These are phyloP conservation scores for Clarireedia homoeocarpa DNA, from an alignment of 2,329 filamentous ascomycete species.

Conservation along the genomic window DNA sequence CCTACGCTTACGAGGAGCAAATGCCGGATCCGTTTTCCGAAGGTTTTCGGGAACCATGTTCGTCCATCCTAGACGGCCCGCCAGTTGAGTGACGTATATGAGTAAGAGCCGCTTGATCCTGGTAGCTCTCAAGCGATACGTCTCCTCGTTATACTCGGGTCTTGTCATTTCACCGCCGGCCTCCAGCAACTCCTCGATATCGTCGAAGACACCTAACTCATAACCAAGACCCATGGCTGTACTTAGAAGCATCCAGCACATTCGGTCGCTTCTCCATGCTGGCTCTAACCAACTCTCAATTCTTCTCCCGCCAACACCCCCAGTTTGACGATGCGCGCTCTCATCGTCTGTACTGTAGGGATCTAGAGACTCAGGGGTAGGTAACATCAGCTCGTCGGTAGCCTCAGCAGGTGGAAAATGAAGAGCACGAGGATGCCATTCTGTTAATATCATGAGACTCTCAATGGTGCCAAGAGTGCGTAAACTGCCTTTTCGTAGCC, in stretches of 20 bases:
- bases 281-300: constrained; percentile 97
- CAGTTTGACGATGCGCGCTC: constrained; percentile 33
- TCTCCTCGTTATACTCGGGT: constrained; percentile 65
- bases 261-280: constrained; percentile 86
- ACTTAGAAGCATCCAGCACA: constrained; percentile 97
- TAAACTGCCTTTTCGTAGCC: constrained; percentile 68
- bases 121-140: constrained; percentile 67
- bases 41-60: constrained; percentile 78
- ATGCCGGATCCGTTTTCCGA: constrained; percentile 50
- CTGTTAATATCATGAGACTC: constrained; percentile 85
- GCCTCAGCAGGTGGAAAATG: constrained; percentile 84
- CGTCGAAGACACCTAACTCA: constrained; percentile 91
- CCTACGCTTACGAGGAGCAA: constrained; percentile 33
- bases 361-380: constrained; percentile 44
- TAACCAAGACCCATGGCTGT: constrained; percentile 85
- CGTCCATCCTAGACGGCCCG: constrained; percentile 82
- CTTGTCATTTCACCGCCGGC: constrained; percentile 50
- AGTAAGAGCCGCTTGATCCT: constrained; percentile 81
- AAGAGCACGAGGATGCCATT: constrained; percentile 92
- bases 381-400: constrained; percentile 60
- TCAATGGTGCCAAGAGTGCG: constrained; percentile 91
- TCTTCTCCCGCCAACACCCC: constrained; percentile 67
- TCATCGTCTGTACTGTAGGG: constrained; percentile 38
- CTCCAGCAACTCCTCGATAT: constrained; percentile 64
- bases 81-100: constrained; percentile 90